Conservation (phyloP, 2,329 filamentous ascomycete genomes). For the Fusarium torreyae region DNA sequence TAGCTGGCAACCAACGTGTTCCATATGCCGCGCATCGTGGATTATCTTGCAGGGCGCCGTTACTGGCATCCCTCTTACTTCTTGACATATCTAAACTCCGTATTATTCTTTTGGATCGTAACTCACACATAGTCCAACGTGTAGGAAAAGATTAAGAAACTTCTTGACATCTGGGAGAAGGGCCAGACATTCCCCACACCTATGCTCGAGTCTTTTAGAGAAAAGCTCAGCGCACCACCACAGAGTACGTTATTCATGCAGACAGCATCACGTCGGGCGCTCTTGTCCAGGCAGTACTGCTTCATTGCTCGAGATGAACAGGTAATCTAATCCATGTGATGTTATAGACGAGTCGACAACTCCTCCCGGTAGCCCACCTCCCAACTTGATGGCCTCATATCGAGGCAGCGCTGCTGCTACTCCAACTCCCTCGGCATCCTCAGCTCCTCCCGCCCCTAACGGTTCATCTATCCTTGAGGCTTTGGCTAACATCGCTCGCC, state of each 20-base stretch:
- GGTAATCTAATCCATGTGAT: conserved; percentile 58
- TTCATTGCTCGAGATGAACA: conserved; percentile 12
- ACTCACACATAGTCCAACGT: conserved; percentile 61
- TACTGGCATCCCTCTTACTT: conserved; percentile 23
- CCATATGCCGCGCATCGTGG: conserved; percentile 31
- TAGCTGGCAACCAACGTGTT: conserved; percentile 41
- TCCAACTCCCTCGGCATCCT: conserved; percentile 47
- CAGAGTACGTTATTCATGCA: conserved; percentile 71
- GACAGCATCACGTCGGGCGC: conserved; percentile 5
- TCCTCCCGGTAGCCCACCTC: conserved; percentile 74
- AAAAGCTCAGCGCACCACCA: conserved; percentile 77
- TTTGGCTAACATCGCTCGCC: conserved; percentile 84
- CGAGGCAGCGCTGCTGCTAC: conserved; percentile 46
- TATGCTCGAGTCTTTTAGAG: conserved; percentile 86
- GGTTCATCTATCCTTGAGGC: conserved; percentile 80
- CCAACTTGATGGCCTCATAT: conserved; percentile 60
- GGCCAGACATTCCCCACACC: conserved; percentile 88
- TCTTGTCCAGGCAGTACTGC: conserved; percentile 7
- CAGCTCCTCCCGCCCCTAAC: conserved; percentile 60
- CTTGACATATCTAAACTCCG: conserved; percentile 40
- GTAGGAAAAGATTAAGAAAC: conserved; percentile 94
- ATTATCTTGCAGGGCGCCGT: conserved; percentile 30
- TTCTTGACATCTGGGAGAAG: conserved; percentile 98
- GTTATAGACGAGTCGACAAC: conserved; percentile 78
- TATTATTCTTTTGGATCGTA: conserved; percentile 50